Evolutionary conservation across 805 yeast species (phyloP), one percentile per base, ranked within the genome.

Genomic region (Cyberlindnera xylosilytica): DNA sequence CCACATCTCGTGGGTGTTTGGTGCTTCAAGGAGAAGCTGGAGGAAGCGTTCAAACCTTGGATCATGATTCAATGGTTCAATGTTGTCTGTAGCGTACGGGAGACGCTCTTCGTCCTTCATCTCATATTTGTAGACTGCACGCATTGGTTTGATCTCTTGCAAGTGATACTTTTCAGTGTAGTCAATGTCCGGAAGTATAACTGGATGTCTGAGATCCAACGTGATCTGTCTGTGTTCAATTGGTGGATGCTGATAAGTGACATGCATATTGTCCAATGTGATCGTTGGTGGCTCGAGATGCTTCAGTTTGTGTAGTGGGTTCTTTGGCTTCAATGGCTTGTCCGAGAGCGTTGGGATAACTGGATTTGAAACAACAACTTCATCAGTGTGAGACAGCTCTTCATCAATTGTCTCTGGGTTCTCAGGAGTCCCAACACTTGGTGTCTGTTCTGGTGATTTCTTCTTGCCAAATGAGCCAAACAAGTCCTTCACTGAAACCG

Each of bases 1-100:
- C 70, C 71, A 67, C 11, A 54, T 31, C 4, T 50, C 53, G 11
- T 34, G 3, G 12, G 11, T 4, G 23, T 18, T 7, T 10, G 28
- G n/a, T 1, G 16, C 17, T 18, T 5, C 20, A 31, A 12, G 9
- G 39, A 36, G 4, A 36, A 20, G 19, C 24, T 20, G 15, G 36
- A 11, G 6, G 43, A 45, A 8, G 16, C 39, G 7, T 8, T 4
- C 7, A 43, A 24, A 12, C n/a, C 44, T 8, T 34, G 40, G 15
- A 39, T 36, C 44, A 12, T 35, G 8, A 9, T 11, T 24, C 34
- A 45, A 15, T 37, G 31, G 10, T 19, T 26, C 20, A 18, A 43
- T 26, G 3, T 41, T 38, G 4, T 38, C 30, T 18, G 22, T 10
- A 4, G 45, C 44, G 8, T 36, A 37, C 6, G 32, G 16, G 8